Conservation (phyloP, 768 basidiomycete genomes). For the Lactifluus echinatus region DNA sequence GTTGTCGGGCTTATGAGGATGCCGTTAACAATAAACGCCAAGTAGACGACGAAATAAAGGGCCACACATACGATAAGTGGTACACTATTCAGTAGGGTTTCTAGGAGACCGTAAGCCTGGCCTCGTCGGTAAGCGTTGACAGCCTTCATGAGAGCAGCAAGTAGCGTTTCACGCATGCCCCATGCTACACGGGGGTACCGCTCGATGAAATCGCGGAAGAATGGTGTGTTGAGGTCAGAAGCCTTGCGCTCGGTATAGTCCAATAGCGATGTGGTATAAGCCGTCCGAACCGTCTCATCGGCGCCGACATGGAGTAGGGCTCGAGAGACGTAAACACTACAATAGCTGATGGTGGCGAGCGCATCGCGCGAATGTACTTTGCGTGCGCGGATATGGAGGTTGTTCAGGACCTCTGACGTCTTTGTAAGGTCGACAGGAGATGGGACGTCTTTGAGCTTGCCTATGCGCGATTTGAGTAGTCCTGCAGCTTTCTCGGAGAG, state of each 20-base stretch:
- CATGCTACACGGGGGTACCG: constrained; percentile 60
- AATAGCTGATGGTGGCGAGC: constrained; percentile 55
- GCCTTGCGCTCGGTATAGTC: constrained; percentile 80
- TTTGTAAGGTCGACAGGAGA: constrained; percentile 36
- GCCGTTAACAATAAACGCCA: background rate
- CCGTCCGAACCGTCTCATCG: constrained; percentile 37
- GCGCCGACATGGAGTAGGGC: constrained; percentile 33
- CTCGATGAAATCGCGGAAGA: constrained; percentile 72
- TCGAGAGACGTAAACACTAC: constrained; percentile 62
- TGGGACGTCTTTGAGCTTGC: constrained; percentile 64
- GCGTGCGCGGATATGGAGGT: constrained; percentile 65
- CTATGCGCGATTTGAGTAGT: constrained; percentile 64
- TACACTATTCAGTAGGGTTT: constrained; percentile 50
- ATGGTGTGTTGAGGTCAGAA: constrained; percentile 59
- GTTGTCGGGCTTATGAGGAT: constrained; percentile 25
- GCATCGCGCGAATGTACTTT: constrained; percentile 54
- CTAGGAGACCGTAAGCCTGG: constrained; percentile 67
- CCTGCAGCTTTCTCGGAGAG: constrained; percentile 83
- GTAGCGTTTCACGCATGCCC: constrained; percentile 50
- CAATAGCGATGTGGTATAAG: constrained; percentile 55
- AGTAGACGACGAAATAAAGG: background rate
- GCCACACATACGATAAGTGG: constrained; percentile 37
- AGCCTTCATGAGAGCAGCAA: constrained; percentile 46
- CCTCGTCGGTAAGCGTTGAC: constrained; percentile 71
- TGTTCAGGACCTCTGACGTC: constrained; percentile 40